These are phyloP conservation scores for Stentor coeruleus DNA, from an alignment of 73 alveolate genomes.

Conservation along the genomic window DNA sequence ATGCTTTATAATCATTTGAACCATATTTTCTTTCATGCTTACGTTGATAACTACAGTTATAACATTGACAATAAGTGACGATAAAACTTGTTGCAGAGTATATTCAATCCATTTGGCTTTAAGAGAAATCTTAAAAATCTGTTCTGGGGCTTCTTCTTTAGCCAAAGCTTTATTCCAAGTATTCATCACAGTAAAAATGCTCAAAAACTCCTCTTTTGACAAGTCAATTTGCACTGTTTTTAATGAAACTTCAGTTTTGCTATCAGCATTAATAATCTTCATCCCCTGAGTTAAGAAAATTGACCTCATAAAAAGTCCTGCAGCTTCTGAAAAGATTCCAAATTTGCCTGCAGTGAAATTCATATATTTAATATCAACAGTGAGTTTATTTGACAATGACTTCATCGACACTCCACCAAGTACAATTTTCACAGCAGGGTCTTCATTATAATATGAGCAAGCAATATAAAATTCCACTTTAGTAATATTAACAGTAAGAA, in stretches of 20 bases:
- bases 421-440: background rate
- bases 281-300: background rate
- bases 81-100: background rate
- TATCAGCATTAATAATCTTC: background rate
- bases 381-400: background rate
- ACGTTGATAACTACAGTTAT: too few relatives aligned
- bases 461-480: background rate
- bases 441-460: background rate
- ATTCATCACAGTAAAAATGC: too few relatives aligned
- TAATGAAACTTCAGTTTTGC: background rate
- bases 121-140: background rate
- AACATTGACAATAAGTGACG: background rate
- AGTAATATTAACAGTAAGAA: background rate
- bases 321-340: background rate
- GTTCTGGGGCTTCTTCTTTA: background rate
- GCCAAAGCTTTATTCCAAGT: background rate
- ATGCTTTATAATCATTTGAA: background rate
- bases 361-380: background rate
- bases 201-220: background rate
- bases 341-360: background rate
- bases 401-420: background rate
- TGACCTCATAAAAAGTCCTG: background rate
- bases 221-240: background rate
- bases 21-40: background rate
- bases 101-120: background rate